Evolutionary conservation across 2,329 filamentous ascomycete genomes (phyloP).

Genomic region (Scedosporium apiospermum): DNA sequence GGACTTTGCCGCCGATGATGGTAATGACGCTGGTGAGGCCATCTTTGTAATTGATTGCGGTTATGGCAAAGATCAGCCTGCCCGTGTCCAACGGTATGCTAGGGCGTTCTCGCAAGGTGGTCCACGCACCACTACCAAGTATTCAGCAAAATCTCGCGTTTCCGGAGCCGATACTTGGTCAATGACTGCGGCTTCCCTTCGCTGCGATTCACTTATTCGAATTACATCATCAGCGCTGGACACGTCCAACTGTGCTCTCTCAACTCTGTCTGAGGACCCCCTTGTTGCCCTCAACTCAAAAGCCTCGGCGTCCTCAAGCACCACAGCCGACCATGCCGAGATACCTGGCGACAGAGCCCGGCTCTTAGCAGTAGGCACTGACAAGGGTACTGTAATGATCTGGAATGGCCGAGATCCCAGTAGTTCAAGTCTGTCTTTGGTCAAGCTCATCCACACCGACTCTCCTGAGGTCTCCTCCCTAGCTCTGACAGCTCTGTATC

Average conservation of each 20-base stretch:
- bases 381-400: conserved; percentile 62
- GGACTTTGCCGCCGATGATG: conserved; percentile 78
- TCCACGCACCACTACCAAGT: neutral
- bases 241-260: conserved; percentile 58
- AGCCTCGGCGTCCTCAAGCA: neutral
- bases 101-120: conserved; percentile 17
- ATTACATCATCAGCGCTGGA: conserved; percentile 68
- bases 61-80: conserved; percentile 44
- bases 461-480: conserved; percentile 80
- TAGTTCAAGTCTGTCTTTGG: conserved; percentile 45
- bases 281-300: neutral
- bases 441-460: conserved; percentile 81
- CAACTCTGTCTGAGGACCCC: conserved; percentile 57
- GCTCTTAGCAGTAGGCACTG: conserved; percentile 73
- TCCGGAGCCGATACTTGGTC: conserved; percentile 55
- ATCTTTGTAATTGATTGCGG: conserved; percentile 69
- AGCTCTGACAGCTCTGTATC: conserved; percentile 73
- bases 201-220: conserved; percentile 40
- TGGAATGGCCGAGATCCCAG: conserved; percentile 71
- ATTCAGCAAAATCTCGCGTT: conserved; percentile 15
- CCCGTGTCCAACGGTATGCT: conserved; percentile 33
- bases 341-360: conserved; percentile 80
- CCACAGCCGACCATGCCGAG: conserved; percentile 29
- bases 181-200: conserved; percentile 27
- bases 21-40: conserved; percentile 64